phyloP scores from a whole-genome alignment of 2,329 filamentous ascomycete species.

The Exophiala lecanii-corni region DNA sequence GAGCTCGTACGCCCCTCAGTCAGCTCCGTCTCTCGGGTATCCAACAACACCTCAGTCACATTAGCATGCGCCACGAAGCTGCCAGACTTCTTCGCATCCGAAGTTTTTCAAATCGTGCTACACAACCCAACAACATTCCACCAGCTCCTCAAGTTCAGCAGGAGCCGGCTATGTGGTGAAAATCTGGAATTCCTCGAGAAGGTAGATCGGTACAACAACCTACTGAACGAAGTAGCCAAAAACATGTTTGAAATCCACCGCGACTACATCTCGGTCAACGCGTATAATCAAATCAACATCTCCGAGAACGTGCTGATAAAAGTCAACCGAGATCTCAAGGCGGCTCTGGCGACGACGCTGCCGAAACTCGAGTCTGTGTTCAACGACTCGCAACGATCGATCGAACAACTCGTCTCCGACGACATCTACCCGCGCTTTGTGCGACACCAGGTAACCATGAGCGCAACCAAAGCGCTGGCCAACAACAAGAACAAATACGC shows the following conservation, averaged over 20 bases:
- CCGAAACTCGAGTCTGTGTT: slow-evolving; percentile 47
- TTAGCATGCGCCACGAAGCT: slow-evolving; percentile 9
- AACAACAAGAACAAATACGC: slow-evolving; percentile 37
- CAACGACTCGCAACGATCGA: slow-evolving; percentile 39
- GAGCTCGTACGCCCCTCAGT: slow-evolving; percentile 3
- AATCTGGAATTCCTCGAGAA: slow-evolving; percentile 51
- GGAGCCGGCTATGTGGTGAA: slow-evolving; percentile 43
- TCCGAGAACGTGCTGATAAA: slow-evolving; percentile 38
- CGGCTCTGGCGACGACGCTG: slow-evolving; percentile 41
- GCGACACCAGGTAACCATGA: slow-evolving; percentile 47
- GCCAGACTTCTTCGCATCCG: slow-evolving; percentile 47
- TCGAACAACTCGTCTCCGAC: slow-evolving; percentile 42
- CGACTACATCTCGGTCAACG: slow-evolving; percentile 38
- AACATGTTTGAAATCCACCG: slow-evolving; percentile 45
- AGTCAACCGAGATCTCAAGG: slow-evolving; percentile 46
- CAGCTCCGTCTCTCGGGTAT: slow-evolving; percentile 13
- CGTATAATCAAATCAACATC: slow-evolving; percentile 39
- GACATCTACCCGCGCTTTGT: slow-evolving; percentile 53
- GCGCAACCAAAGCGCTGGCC: slow-evolving; percentile 44
- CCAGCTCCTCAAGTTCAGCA: slow-evolving; percentile 49
- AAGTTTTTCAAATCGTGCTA: slow-evolving; percentile 50
- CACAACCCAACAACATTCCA: slow-evolving; percentile 46
- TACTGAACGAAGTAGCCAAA: slow-evolving; percentile 43
- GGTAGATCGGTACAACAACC: slow-evolving; percentile 45
- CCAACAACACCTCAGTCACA: slow-evolving; percentile 10